Evolutionary conservation across 192 early-diverging fungal genomes (phyloP), one percentile per base, ranked within the genome.

Genomic region (Cetraspora pellucida): DNA sequence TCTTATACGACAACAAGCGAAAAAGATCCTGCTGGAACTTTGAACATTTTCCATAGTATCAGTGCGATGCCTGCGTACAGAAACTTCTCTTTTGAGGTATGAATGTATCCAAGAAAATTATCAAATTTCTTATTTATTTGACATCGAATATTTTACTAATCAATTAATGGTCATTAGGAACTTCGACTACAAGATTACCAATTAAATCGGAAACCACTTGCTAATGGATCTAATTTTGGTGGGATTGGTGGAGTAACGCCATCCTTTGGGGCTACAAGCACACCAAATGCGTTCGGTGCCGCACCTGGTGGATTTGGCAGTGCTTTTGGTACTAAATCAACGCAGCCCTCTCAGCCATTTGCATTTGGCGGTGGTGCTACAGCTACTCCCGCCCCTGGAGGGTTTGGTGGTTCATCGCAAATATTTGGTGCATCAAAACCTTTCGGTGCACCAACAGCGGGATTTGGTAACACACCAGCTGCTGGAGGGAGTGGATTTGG

Each of bases 111-210:
- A 57, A 19, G 37, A 21, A 46, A 31, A 31, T 23, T 14, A 21
- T 14, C 19, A 54, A 19, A 19, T 1, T 54, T 54, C 11, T 52
- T 10, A 52, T 52, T 54, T 0, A 14, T 54, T 14, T 54, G 13
- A 19, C 19, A 16, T 54, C 16, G 1, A 0, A 13, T 49, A 19
- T 14, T 19, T n/a, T 54, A 54, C 13, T 54, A 54, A 54, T 3
- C 16, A 19, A 54, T 54, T 54, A 16, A 19, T 13, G 13, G 28
- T 74, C 11, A 28, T 74, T 78, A 90, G 87, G 90, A 98, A 82
- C 89, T 98, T 55, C 87, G 95, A 21, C 75, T 94, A 3, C 90
- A 94, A 85, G 97, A 98, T 80, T 98, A 98, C 73, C 79, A 85
- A 64, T 89, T 92, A 74, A 90, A 90, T 19, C 93, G 95, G 64